Base-by-base conservation (phyloP, 2,329 filamentous ascomycete species). In the Diaporthe ampelina region DNA sequence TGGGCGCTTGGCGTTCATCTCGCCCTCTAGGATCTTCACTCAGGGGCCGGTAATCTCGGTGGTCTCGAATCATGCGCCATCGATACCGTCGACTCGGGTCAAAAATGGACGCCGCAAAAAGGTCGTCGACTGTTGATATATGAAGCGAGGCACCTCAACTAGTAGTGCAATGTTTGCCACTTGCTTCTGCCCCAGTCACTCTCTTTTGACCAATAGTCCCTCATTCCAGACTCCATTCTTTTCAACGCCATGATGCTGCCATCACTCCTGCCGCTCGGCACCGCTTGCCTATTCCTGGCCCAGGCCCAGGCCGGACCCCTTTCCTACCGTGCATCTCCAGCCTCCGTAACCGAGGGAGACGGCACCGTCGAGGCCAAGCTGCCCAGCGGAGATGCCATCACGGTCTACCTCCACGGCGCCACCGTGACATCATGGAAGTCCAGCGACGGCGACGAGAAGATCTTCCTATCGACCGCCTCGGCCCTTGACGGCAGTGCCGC, bases 391-490 rank as follows among this genome's bases (percentile, higher is more conserved):
- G 70, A 72, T 15, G 52, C 21, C 19, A 35, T 72, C 24, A 72
- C 45, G 4, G 70, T 72, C 4, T 56, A 72, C 26, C 70, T 72
- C 37, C 70, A 72, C 50, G 70, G 70, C 21, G 70, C 70, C 13
- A 72, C 70, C 17, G 45, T 72, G 37, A 72, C 70, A 29, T 72
- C 70, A 45, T 72, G 70, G 70, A 72, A 72, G 15, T 24, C 70
- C 9, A 72, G 58, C 32, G 70, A 72, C 19, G 70, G 70, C 58
- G 48, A 72, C 35, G 70, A 72, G n/a, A 72, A 67, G 58, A 52
- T 72, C 50, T 35, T 72, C 59, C 48, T 72, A 9, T 72, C 70
- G 13, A 72, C 70, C 7, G 70, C 70, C 11, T 72, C 70, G 13
- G 48, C 70, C 26, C 48, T 72, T 2, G 70, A 72, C 10, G 70